Conservation (phyloP, 345 rosid genomes). For the Corymbia maculata region DNA sequence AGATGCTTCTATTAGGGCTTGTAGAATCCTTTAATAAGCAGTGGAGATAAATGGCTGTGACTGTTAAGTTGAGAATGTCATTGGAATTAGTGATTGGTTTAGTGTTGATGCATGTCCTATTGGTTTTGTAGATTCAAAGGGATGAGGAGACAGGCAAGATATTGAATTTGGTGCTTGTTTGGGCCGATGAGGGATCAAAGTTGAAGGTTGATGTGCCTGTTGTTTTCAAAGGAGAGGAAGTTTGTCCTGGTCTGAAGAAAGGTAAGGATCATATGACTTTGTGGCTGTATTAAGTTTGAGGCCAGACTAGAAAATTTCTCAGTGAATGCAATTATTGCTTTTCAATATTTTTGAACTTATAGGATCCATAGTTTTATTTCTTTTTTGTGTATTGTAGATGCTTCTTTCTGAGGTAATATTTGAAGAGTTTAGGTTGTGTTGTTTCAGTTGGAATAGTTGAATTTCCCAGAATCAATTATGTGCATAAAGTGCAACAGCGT, state of each 20-base stretch:
- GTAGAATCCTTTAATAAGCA: neutral
- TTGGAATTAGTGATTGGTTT: neutral
- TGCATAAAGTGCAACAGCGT: neutral
- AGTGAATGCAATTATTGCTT: neutral
- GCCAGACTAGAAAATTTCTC: neutral
- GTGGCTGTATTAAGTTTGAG: neutral
- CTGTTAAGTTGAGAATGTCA: neutral
- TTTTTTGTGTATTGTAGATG: neutral
- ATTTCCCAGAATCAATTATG: neutral
- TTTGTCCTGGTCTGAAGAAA: slow-evolving; percentile 69
- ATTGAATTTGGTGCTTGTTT: slow-evolving; percentile 77
- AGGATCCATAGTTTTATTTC: neutral
- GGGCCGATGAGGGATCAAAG: slow-evolving; percentile 73
- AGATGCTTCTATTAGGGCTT: neutral
- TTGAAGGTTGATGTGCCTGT: slow-evolving; percentile 84
- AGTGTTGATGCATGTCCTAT: neutral
- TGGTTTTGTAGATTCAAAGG: slow-evolving; percentile 54
- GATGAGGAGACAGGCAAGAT: slow-evolving; percentile 72
- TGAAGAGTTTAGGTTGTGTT: neutral
- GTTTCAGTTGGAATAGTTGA: neutral
- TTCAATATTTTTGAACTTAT: neutral
- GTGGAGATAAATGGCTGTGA: neutral
- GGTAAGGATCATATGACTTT: slow-evolving; percentile 19
- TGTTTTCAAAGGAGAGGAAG: slow-evolving; percentile 71
- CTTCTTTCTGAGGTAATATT: neutral